These are phyloP conservation scores for Volvariella volvacea DNA, from an alignment of 1,284 basidiomycete species.

Conservation along the genomic window DNA sequence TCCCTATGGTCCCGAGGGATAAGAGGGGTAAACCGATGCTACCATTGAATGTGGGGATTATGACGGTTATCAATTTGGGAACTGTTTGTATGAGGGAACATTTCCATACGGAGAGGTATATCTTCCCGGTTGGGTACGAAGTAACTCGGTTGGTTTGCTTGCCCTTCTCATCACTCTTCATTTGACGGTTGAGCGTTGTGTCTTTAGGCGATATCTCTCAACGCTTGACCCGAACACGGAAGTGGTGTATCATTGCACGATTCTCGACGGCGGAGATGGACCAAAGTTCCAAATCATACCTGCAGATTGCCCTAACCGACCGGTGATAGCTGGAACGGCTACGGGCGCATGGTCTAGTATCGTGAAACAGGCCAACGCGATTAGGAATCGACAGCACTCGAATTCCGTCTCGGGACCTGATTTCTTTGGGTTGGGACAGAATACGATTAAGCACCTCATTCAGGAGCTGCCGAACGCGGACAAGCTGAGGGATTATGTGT, in stretches of 20 bases:
- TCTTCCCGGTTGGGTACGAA: constrained; percentile 79
- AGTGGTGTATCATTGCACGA: constrained; percentile 74
- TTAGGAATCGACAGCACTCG: constrained; percentile 71
- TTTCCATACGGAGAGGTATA: constrained; percentile 79
- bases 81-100: constrained; percentile 72
- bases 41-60: constrained; percentile 74
- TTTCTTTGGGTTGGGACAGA: constrained; percentile 78
- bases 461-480: constrained; percentile 70
- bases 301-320: constrained; percentile 55
- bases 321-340: constrained; percentile 73
- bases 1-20: constrained; percentile 70
- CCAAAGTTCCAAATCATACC: constrained; percentile 78
- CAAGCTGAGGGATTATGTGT: constrained; percentile 68
- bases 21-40: constrained; percentile 59
- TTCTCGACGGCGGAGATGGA: constrained; percentile 73
- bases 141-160: constrained; percentile 56
- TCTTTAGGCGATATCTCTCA: constrained; percentile 63
- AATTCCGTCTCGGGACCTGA: constrained; percentile 81
- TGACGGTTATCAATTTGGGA: constrained; percentile 69
- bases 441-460: constrained; percentile 79
- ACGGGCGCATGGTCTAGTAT: constrained; percentile 79
- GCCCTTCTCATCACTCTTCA: constrained; percentile 3
- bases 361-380: constrained; percentile 70
- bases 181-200: neutral
- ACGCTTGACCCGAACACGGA: constrained; percentile 59